These are phyloP conservation scores for Phytophthora niederhauseri DNA, from an alignment of 352 stramenopile genomes.

Conservation along the genomic window DNA sequence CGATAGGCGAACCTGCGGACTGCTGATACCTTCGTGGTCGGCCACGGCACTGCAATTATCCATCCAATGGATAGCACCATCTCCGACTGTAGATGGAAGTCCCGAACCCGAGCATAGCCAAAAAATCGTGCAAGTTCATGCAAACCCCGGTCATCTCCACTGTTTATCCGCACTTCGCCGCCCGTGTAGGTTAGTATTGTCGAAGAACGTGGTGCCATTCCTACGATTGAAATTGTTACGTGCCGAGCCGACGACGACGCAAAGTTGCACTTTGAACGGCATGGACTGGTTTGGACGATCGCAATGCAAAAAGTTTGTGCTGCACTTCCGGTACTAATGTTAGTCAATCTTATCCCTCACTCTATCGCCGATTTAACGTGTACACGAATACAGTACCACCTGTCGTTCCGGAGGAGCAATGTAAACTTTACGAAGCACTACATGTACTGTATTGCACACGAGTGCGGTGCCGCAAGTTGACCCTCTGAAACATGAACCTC, in stretches of 20 bases:
- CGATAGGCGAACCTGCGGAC: constrained; percentile 15
- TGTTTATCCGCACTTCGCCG: not conserved
- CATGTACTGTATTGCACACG: constrained; percentile 19
- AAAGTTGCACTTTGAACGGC: too few species aligned
- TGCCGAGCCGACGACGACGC: too few species aligned
- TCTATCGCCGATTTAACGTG: not conserved
- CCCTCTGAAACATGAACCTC: constrained; percentile 9
- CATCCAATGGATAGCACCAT: not conserved
- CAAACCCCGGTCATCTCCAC: not conserved
- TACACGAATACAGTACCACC: not conserved
- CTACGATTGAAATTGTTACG: not conserved
- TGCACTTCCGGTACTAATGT: not conserved
- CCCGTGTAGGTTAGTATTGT: not conserved
- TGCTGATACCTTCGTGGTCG: constrained; percentile 7
- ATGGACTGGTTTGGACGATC: not conserved
- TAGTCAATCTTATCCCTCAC: not conserved
- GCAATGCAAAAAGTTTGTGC: not conserved
- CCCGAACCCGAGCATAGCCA: too few species aligned
- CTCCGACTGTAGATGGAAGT: too few species aligned
- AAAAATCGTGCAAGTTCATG: too few species aligned
- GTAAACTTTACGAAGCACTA: constrained; percentile 16
- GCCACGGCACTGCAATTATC: constrained; percentile 4
- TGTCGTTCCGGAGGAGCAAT: not conserved
- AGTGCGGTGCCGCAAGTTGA: constrained; percentile 22
- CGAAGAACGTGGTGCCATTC: not conserved